Evolutionary conservation across 495 filamentous ascomycete species (phyloP).

Genomic region (Penicillium bovifimosum): DNA sequence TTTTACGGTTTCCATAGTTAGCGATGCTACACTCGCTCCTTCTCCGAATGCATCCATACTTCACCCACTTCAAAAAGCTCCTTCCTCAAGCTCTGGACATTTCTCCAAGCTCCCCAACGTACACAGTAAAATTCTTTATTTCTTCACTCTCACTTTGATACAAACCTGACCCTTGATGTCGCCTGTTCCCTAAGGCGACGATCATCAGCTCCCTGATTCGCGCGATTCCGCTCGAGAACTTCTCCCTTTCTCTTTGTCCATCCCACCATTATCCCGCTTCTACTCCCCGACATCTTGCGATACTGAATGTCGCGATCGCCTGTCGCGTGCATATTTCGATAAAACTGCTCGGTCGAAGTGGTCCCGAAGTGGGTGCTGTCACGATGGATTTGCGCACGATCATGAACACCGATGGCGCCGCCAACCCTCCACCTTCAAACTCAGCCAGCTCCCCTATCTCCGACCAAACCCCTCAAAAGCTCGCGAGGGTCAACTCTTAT

Average conservation of each 20-base stretch:
- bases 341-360: constrained; percentile 18
- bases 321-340: constrained; percentile 12
- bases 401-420: constrained; percentile 46
- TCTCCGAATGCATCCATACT: constrained; percentile 3
- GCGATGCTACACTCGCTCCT: not conserved
- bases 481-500: constrained; percentile 22
- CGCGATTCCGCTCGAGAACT: constrained; percentile 28
- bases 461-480: constrained; percentile 26
- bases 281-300: constrained; percentile 8
- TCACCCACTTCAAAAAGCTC: not conserved
- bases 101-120: constrained; percentile 2
- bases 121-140: not conserved
- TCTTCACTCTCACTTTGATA: not conserved
- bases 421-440: constrained; percentile 25
- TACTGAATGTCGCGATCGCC: constrained; percentile 21
- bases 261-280: constrained; percentile 13
- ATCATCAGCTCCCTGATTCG: constrained; percentile 12
- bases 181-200: constrained; percentile 9
- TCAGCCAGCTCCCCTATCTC: constrained; percentile 19
- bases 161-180: not conserved
- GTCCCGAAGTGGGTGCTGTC: constrained; percentile 19
- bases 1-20: not conserved
- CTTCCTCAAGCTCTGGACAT: not conserved
- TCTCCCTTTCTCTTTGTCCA: constrained; percentile 25
- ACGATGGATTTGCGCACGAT: constrained; percentile 52